Conservation (phyloP, 805 yeast species). For the Yarrowia keelungensis region DNA sequence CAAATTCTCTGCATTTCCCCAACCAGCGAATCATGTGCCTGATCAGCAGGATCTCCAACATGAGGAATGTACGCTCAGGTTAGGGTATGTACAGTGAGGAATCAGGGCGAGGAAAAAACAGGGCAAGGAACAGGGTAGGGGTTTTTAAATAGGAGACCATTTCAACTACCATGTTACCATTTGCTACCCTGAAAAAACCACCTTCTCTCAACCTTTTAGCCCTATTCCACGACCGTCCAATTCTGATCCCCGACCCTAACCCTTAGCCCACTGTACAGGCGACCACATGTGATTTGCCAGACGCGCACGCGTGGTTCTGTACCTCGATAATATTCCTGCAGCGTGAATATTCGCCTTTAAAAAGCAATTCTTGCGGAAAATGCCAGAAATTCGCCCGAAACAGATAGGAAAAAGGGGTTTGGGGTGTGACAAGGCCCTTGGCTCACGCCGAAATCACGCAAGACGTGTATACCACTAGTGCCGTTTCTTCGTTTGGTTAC, state of each 20-base stretch:
- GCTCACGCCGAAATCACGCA: neutral
- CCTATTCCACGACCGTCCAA: too few relatives aligned
- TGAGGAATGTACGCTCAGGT: constrained; percentile 9
- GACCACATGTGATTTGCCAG: constrained; percentile 19
- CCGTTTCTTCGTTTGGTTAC: constrained; percentile 17
- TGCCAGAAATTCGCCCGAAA: too few relatives aligned
- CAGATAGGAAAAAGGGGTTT: too few relatives aligned
- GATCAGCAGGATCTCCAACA: constrained; percentile 12
- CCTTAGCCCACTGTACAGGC: constrained; percentile 1
- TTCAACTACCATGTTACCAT: too few relatives aligned
- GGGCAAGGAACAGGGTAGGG: too few relatives aligned
- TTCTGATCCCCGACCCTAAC: neutral
- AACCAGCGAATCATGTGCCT: constrained; percentile 16
- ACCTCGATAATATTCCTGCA: neutral
- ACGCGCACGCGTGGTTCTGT: neutral
- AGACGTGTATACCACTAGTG: constrained; percentile 7
- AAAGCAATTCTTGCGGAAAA: neutral
- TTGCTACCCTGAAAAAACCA: too few relatives aligned
- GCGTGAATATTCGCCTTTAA: neutral
- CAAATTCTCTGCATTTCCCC: too few relatives aligned
- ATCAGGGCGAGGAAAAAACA: too few relatives aligned
- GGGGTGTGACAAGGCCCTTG: too few relatives aligned
- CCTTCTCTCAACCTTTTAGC: too few relatives aligned
- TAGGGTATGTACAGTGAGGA: neutral
- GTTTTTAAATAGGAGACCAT: too few relatives aligned